Conservation (phyloP, 805 yeast genomes). For the Tetrapisispora pingtungensis region DNA sequence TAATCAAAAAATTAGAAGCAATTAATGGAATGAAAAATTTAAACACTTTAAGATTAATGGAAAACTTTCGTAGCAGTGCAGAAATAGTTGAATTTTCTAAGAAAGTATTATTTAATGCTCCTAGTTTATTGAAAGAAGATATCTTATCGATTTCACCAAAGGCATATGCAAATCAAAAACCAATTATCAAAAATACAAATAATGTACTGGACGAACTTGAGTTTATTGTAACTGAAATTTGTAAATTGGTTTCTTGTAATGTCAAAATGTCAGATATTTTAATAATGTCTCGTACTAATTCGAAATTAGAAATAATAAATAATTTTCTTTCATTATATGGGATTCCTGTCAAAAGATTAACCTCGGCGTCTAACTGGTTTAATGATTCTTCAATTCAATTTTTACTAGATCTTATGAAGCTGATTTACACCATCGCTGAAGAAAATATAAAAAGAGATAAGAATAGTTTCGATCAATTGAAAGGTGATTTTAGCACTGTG, state of each 20-base stretch:
- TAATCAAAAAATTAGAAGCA: slow-evolving; percentile 20
- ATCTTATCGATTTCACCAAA: slow-evolving; percentile 6
- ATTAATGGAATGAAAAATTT: slow-evolving; percentile 5
- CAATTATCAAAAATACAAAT: slow-evolving; percentile 7
- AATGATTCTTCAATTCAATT: slow-evolving; percentile 29
- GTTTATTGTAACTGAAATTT: slow-evolving; percentile 15
- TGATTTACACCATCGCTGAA: slow-evolving; percentile 12
- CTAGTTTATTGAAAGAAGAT: background rate
- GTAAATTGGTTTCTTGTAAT: slow-evolving; percentile 16
- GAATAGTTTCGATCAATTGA: slow-evolving; percentile 3
- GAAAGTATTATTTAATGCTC: background rate
- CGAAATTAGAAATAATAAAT: slow-evolving; percentile 34
- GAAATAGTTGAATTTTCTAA: slow-evolving; percentile 34
- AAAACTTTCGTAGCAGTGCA: slow-evolving; percentile 54
- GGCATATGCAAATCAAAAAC: slow-evolving; percentile 10
- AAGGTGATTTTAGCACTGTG: slow-evolving; percentile 23
- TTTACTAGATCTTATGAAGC: slow-evolving; percentile 40
- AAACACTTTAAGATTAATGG: slow-evolving; percentile 32
- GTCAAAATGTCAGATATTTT: slow-evolving; percentile 36
- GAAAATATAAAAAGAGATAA: background rate
- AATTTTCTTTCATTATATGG: slow-evolving; percentile 33
- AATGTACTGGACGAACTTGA: slow-evolving; percentile 17
- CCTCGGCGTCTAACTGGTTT: slow-evolving; percentile 44
- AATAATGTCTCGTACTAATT: slow-evolving; percentile 43
- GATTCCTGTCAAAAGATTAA: slow-evolving; percentile 35